Evolutionary conservation across 169 alveolate species (phyloP).

Genomic region (Besnoitia besnoiti): DNA sequence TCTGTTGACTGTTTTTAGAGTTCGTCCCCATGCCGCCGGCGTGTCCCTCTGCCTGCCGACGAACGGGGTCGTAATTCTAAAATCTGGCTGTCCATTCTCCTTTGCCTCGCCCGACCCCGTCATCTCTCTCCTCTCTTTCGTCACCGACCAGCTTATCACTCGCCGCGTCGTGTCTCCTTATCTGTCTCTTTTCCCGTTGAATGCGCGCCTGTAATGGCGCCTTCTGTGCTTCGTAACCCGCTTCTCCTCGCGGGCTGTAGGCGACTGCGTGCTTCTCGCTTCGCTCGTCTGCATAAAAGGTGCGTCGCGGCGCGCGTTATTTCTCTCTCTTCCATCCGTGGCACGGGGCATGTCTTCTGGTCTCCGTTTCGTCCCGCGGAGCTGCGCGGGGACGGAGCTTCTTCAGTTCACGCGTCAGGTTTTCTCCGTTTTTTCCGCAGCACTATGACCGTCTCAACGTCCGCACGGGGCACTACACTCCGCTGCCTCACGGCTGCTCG

Average conservation of each 20-base stretch:
- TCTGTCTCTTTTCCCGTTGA: background rate
- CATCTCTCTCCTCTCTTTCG: background rate
- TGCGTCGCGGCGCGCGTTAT: too few species aligned
- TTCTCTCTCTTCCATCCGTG: background rate
- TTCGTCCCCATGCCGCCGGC: too few species aligned
- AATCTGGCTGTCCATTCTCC: background rate
- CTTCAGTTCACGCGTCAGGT: background rate
- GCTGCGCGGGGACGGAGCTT: background rate
- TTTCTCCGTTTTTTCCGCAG: background rate
- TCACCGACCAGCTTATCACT: background rate
- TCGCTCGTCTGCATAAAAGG: too few species aligned
- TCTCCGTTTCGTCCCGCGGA: background rate
- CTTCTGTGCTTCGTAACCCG: background rate
- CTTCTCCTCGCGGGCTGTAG: background rate
- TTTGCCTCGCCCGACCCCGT: background rate
- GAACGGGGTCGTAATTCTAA: too few species aligned
- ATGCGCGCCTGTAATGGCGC: background rate
- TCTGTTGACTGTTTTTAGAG: background rate
- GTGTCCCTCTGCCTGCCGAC: too few species aligned
- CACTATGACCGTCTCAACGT: background rate
- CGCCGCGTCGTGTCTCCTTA: background rate
- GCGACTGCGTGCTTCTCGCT: too few species aligned
- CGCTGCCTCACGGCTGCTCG: slow-evolving; percentile 17
- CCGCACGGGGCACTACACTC: background rate
- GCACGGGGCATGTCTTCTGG: background rate